A percentile compares a stretch with the other conserved stretches of the same genome.
phyloP scores from a whole-genome alignment of 306 rosid species.

The Senna tora region DNA sequence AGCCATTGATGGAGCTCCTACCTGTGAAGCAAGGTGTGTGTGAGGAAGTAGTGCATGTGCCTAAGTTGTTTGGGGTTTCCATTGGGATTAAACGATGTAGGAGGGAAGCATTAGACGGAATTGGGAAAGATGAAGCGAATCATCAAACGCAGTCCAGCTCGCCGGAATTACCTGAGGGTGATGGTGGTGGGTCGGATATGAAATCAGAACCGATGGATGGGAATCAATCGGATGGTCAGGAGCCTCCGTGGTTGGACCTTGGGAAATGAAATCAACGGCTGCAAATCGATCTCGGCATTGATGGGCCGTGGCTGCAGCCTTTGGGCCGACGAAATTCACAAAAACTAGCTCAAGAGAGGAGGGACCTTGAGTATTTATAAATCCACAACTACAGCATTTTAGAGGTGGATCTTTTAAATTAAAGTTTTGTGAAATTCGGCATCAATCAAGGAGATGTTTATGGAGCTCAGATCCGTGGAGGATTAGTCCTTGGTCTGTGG shows the following conservation, averaged over 20 bases:
- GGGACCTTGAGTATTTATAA: too few relatives aligned
- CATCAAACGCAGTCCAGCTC: neutral
- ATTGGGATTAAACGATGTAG: constrained; percentile 73
- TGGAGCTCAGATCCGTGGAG: too few relatives aligned
- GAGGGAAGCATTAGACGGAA: constrained; percentile 44
- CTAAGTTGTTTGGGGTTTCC: constrained; percentile 79
- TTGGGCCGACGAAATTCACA: neutral
- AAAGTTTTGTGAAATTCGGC: too few relatives aligned
- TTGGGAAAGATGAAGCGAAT: constrained; percentile 33
- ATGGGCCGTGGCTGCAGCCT: too few relatives aligned
- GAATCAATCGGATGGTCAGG: neutral
- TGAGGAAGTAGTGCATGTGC: constrained; percentile 30
- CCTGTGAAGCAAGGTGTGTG: constrained; percentile 40
- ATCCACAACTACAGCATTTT: too few relatives aligned
- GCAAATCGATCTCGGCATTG: neutral
- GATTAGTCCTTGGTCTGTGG: too few relatives aligned
- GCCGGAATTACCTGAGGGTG: neutral
- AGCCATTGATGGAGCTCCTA: constrained; percentile 50
- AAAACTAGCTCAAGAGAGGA: too few relatives aligned
- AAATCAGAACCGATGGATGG: constrained; percentile 1
- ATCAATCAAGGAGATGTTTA: too few relatives aligned
- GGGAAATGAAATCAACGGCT: neutral
- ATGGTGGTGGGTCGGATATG: neutral
- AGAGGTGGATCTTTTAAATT: too few relatives aligned
- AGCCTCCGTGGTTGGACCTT: neutral